Base-by-base conservation (phyloP, 345 rosid species). In the Orychophragmus violaceus region DNA sequence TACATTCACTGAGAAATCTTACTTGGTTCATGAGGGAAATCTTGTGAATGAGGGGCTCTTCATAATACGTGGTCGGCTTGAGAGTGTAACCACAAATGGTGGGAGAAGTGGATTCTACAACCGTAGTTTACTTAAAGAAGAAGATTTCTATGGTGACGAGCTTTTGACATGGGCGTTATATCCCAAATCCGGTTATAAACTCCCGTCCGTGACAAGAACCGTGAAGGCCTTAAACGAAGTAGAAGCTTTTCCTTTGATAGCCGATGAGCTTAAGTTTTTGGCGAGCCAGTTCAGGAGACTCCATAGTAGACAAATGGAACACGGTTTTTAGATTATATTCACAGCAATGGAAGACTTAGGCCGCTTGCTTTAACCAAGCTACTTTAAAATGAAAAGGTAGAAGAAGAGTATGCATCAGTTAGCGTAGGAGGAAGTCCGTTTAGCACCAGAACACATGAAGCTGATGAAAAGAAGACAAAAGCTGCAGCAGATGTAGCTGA, bases 281-380 rank as follows among this genome's bases (percentile, higher is more conserved):
- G 98, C 98, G 0, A 78, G 95, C 55, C 98, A 93, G 67, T 93
- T 93, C 77, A 82, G 98, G 78, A 85, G 98, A 33, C 85, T 93
- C 8, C 98, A 93, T 68, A 93, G 98, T 48, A 84, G 94, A 62
- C 98, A 93, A 71, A 92, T 93, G 56, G 97, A 90, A 35, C 98
- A 93, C 76, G n/a, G 90, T 97, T 2, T 93, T 93, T 83, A 83
- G 98, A 3, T 93, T 93, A 62, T 91, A 93, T 76, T 90, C 98
- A 1, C 96, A 90, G 79, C 98, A 88, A 59, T 93, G 97, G 98
- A 84, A 79, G 78, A 93, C 98, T 16, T 93, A 97, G 98, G 97
- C 98, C 0, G 98, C 98, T 41, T 87, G 96, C 79, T 93, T 93
- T 33, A 87, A 90, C 51, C 98, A 90, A 74, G 98, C 98, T 0